Percentiles rank a stretch among this genome's conserved stretches.
These are phyloP conservation scores for Aspergillus latus DNA, from an alignment of 2,329 filamentous ascomycete species.

Conservation along the genomic window DNA sequence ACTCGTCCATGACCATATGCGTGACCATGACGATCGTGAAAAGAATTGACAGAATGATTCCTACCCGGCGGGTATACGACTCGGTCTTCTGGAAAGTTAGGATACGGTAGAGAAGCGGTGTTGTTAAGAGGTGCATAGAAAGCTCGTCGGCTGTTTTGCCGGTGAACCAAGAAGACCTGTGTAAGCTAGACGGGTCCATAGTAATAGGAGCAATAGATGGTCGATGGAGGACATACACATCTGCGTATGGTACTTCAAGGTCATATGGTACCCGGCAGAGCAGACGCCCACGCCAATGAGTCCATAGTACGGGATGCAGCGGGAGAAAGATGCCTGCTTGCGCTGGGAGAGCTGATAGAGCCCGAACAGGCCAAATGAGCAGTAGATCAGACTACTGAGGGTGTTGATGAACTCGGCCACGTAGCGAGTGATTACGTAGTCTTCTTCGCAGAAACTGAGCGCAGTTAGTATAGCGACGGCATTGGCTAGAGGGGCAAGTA, in stretches of 20 bases:
- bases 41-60: conserved; percentile 19
- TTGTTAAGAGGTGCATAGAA: conserved; percentile 46
- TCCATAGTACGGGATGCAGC: conserved; percentile 40
- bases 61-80: conserved; percentile 25
- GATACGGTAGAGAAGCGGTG: conserved; percentile 44
- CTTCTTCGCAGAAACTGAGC: conserved; percentile 33
- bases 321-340: conserved; percentile 22
- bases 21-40: conserved; percentile 41
- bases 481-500: conserved; percentile 13
- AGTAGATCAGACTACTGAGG: conserved; percentile 42
- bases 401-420: conserved; percentile 50
- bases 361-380: conserved; percentile 43
- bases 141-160: conserved; percentile 39
- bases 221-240: conserved; percentile 27
- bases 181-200: neutral
- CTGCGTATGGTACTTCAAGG: conserved; percentile 35
- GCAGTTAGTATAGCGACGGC: neutral
- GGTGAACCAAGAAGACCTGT: neutral
- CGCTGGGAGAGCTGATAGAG: conserved; percentile 28
- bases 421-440: conserved; percentile 46
- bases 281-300: conserved; percentile 37
- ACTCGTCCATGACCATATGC: conserved; percentile 48
- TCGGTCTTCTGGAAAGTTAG: conserved; percentile 35
- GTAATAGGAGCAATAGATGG: too few species aligned
- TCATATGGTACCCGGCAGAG: conserved; percentile 33